Conservation (phyloP, 495 filamentous ascomycete species). For the Poronia punctata region DNA sequence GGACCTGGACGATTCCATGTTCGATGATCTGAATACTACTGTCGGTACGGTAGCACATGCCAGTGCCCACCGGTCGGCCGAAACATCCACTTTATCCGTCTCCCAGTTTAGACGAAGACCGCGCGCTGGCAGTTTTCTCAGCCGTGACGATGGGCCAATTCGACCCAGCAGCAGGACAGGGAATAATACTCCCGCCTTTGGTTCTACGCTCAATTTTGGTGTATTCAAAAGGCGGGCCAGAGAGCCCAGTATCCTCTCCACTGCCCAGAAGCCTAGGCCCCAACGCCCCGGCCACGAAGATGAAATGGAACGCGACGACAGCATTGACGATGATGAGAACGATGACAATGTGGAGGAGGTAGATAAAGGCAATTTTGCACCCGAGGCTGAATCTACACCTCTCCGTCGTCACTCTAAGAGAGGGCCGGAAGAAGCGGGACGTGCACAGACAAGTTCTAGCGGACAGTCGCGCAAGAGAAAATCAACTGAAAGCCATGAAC, state of each 20-base stretch:
- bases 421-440: constrained; percentile 14
- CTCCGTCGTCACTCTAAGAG: constrained; percentile 30
- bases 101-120: constrained; percentile 37
- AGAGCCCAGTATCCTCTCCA: constrained; percentile 43
- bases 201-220: constrained; percentile 39
- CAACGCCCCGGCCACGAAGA: constrained; percentile 24
- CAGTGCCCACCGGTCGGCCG: constrained; percentile 31
- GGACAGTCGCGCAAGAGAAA: constrained; percentile 39
- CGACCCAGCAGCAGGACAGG: constrained; percentile 41
- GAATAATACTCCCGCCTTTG: constrained; percentile 36
- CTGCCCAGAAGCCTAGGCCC: constrained; percentile 29
- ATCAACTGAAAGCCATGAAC: constrained; percentile 32
- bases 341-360: constrained; percentile 4
- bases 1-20: constrained; percentile 40
- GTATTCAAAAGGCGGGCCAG: constrained; percentile 37
- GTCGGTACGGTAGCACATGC: constrained; percentile 26
- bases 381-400: constrained; percentile 40
- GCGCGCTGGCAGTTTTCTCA: constrained; percentile 39
- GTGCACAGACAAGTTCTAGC: constrained; percentile 15
- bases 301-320: constrained; percentile 12
- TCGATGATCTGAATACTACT: constrained; percentile 39
- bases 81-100: constrained; percentile 38
- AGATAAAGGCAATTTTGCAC: constrained; percentile 31
- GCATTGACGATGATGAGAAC: constrained; percentile 25
- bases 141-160: constrained; percentile 36